A percentile compares a stretch with the other conserved stretches of the same genome.
phyloP scores from a whole-genome alignment of 2,329 filamentous ascomycete genomes.

The Fusarium sarcochroum region DNA sequence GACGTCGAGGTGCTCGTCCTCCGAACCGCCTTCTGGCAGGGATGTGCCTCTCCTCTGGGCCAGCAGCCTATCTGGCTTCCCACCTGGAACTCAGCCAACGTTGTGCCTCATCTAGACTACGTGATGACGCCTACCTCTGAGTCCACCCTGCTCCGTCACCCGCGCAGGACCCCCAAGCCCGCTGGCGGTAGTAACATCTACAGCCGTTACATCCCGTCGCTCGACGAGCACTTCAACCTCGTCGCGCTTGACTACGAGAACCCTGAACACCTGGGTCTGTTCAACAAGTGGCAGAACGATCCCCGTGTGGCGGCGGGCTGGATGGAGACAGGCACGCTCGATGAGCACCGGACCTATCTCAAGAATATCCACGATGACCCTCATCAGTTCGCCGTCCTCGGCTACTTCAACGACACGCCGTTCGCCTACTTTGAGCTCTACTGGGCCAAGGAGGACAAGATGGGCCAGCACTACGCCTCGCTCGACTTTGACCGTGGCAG shows the following conservation, averaged over 20 bases:
- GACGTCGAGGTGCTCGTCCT: slow-evolving; percentile 58
- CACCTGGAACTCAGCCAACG: slow-evolving; percentile 54
- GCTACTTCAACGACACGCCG: slow-evolving; percentile 75
- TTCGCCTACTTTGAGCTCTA: slow-evolving; percentile 84
- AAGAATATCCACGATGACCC: slow-evolving; percentile 75
- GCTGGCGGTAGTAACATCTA: slow-evolving; percentile 76
- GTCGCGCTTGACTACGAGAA: slow-evolving; percentile 75
- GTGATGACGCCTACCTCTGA: slow-evolving; percentile 52
- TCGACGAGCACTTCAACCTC: slow-evolving; percentile 81
- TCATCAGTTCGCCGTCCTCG: slow-evolving; percentile 77
- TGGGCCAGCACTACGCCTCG: slow-evolving; percentile 69
- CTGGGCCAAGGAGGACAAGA: slow-evolving; percentile 64
- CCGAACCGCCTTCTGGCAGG: slow-evolving; percentile 74
- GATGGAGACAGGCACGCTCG: slow-evolving; percentile 81
- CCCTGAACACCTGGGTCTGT: slow-evolving; percentile 73
- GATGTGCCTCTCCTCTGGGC: slow-evolving; percentile 75
- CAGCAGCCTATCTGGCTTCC: slow-evolving; percentile 71
- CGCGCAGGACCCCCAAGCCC: slow-evolving; percentile 77
- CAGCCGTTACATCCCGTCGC: slow-evolving; percentile 80
- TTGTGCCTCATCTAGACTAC: slow-evolving; percentile 55
- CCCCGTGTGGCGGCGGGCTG: slow-evolving; percentile 81
- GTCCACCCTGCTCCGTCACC: slow-evolving; percentile 67
- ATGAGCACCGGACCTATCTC: slow-evolving; percentile 79
- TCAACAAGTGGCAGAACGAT: slow-evolving; percentile 85
- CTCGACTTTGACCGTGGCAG: slow-evolving; percentile 71